Base-by-base conservation (phyloP, 768 basidiomycete species). In the Psilocybe cubensis region DNA sequence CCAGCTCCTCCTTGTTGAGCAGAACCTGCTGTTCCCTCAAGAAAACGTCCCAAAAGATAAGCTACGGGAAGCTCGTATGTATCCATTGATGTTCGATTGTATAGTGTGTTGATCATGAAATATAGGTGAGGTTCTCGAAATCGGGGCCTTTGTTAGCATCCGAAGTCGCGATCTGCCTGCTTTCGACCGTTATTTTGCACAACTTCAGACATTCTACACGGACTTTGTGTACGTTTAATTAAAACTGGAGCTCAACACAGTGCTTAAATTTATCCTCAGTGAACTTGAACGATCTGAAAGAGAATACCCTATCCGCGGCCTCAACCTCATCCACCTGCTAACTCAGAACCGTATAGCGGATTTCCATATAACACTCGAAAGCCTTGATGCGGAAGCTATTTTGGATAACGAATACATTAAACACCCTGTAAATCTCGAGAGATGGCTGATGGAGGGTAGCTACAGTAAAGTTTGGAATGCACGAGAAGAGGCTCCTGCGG, bases 401-500 rank as follows among this genome's bases (percentile, higher is more conserved):
- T 75, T 79, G 27, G 79, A 84, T 28, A 91, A 90, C 70, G 83
- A 86, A 5, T 93, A 80, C 69, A 86, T 95, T 66, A 81, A 83
- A 52, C 94, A 94, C 70, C 92, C 93, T 11, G 89, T 95, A 56
- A 92, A 95, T 70, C 85, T 96, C 59, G 96, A 99, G 72, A 82
- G 91, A 48, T 98, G 96, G 92, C 82, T 98, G 43, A 99, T 99
- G 96, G 96, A 98, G 72, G 96, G 96, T 35, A 91, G 91, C 66
- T 99, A 98, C 72, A 94, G 92, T 74, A 96, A 96, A 71, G 96
- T 98, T 10, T 99, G 96, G 92, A 87, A 91, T 66, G 96, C 96
- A 33, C 85, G 95, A 62, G 92, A 92, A 62, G 88, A 94, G 65
- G 92, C 95, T 1, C 94, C 96, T 1, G 85, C 91, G 33, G 92